A percentile compares a stretch with the other conserved stretches of the same genome.
Evolutionary conservation across 805 yeast species (phyloP).

Genomic region (Torulaspora microellipsoides): DNA sequence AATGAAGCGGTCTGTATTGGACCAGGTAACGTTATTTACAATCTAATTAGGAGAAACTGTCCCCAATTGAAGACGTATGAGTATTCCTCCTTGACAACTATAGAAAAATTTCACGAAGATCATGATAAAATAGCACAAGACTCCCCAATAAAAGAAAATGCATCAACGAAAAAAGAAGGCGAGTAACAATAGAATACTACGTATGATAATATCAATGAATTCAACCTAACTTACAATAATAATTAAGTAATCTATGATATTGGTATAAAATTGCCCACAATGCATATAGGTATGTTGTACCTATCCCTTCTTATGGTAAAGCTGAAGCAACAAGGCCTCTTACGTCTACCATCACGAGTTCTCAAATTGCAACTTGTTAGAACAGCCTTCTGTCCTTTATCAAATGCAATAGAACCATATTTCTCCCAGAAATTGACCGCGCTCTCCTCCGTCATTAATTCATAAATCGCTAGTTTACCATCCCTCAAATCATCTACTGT

Average conservation of each 20-base stretch:
- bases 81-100: constrained; percentile 26
- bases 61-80: constrained; percentile 19
- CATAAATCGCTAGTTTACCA: constrained; percentile 88
- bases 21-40: constrained; percentile 32
- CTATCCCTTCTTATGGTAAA: constrained; percentile 90
- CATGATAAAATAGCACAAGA: constrained; percentile 1
- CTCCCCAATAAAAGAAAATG: not conserved
- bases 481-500: constrained; percentile 86
- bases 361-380: constrained; percentile 84
- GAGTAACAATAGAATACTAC: not conserved
- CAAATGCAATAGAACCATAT: constrained; percentile 94
- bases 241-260: constrained; percentile 32
- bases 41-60: constrained; percentile 29
- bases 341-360: constrained; percentile 72
- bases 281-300: constrained; percentile 92
- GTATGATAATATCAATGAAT: not conserved
- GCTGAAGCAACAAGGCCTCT: constrained; percentile 86
- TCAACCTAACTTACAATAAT: not conserved
- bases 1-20: constrained; percentile 29
- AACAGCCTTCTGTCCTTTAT: constrained; percentile 92
- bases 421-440: constrained; percentile 98
- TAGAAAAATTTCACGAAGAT: constrained; percentile 20
- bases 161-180: constrained; percentile 1
- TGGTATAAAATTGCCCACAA: constrained; percentile 93
- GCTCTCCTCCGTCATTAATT: constrained; percentile 90